A percentile compares a stretch with the other conserved stretches of the same genome.
phyloP scores from a whole-genome alignment of 352 stramenopile species.

The Aphanomyces invadans region DNA sequence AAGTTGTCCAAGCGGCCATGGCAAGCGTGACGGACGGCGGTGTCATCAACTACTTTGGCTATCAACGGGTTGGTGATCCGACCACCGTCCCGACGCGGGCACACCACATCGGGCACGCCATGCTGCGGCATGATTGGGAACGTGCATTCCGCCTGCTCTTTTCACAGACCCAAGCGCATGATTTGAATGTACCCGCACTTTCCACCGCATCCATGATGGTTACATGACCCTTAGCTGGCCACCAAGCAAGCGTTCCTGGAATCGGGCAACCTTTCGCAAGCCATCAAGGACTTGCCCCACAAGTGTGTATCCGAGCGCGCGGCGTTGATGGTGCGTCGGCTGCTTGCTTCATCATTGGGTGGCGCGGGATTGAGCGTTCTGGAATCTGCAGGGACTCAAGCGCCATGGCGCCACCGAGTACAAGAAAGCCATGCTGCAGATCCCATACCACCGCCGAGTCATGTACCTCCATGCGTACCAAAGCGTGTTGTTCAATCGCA shows the following conservation, averaged over 20 bases:
- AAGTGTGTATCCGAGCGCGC: slow-evolving; percentile 44
- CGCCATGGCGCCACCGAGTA: slow-evolving; percentile 42
- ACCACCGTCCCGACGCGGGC: slow-evolving; percentile 34
- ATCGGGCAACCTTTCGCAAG: slow-evolving; percentile 39
- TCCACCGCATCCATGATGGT: too few species aligned
- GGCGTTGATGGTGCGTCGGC: slow-evolving; percentile 36
- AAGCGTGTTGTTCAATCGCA: slow-evolving; percentile 62
- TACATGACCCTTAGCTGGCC: slow-evolving; percentile 28
- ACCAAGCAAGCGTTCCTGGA: slow-evolving; percentile 47
- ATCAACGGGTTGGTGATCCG: slow-evolving; percentile 59
- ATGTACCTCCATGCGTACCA: slow-evolving; percentile 79
- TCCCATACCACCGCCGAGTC: slow-evolving; percentile 49
- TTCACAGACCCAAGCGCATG: slow-evolving; percentile 26
- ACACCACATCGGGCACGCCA: slow-evolving; percentile 63
- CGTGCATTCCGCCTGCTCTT: slow-evolving; percentile 44
- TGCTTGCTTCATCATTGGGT: background rate
- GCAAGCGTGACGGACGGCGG: slow-evolving; percentile 44
- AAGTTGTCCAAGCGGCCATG: slow-evolving; percentile 28
- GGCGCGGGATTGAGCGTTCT: background rate
- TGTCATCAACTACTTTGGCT: slow-evolving; percentile 80
- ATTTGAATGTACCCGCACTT: slow-evolving; percentile 6
- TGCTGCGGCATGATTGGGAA: slow-evolving; percentile 55
- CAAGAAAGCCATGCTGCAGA: slow-evolving; percentile 42
- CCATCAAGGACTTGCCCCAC: slow-evolving; percentile 46
- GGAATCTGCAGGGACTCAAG: slow-evolving; percentile 48